Percentiles rank a stretch among this genome's conserved stretches.
Evolutionary conservation across 495 filamentous ascomycete genomes (phyloP).

Genomic region (Letharia columbiana): DNA sequence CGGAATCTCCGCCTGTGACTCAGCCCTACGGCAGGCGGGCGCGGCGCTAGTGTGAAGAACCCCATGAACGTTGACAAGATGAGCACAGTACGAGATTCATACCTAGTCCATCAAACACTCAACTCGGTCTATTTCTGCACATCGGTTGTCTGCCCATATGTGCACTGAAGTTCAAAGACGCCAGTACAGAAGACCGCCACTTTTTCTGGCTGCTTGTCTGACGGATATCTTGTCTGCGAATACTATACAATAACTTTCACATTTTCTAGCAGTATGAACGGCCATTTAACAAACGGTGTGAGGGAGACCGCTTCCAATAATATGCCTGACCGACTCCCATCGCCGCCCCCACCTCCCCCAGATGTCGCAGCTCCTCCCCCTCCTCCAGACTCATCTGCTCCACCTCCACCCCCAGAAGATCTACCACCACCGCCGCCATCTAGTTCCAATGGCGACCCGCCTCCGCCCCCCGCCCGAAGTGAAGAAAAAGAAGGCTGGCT

Average conservation of each 20-base stretch:
- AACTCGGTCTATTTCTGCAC: no score
- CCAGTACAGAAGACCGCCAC: neutral
- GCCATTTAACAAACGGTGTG: slow-evolving; percentile 9
- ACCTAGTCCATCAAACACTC: no score
- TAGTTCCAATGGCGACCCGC: slow-evolving; percentile 29
- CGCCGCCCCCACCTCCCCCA: slow-evolving; percentile 14
- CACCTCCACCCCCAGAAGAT: slow-evolving; percentile 52
- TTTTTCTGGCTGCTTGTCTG: neutral
- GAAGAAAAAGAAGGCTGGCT: slow-evolving; percentile 48
- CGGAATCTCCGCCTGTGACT: neutral
- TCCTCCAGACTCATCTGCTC: slow-evolving; percentile 37
- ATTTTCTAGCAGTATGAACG: neutral
- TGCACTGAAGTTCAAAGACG: neutral
- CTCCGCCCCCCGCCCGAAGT: slow-evolving; percentile 26
- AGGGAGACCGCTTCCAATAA: neutral
- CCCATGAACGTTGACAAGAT: neutral
- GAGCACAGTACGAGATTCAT: neutral
- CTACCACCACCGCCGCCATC: slow-evolving; percentile 48
- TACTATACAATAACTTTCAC: no score
- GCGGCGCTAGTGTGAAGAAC: neutral
- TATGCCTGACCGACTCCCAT: neutral
- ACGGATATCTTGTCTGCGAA: no score
- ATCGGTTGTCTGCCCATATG: neutral
- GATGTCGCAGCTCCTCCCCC: slow-evolving; percentile 17
- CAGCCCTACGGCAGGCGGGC: neutral